phyloP scores from a whole-genome alignment of 768 basidiomycete genomes.

The Russula emetica region DNA sequence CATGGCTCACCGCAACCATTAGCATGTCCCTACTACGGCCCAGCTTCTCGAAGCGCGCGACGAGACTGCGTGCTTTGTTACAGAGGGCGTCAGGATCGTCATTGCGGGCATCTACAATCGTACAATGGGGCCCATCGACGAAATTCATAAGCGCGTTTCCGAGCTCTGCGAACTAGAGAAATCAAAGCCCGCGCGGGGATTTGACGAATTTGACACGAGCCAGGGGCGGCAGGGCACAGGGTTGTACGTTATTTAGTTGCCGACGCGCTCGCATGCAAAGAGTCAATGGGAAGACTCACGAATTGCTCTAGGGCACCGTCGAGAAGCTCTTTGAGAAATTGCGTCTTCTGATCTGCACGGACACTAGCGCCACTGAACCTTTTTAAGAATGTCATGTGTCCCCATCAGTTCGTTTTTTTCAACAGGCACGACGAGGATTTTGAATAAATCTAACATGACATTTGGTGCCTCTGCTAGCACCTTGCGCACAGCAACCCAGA shows the following conservation, averaged over 20 bases:
- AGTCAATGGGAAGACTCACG: slow-evolving; percentile 9
- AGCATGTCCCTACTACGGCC: slow-evolving; percentile 41
- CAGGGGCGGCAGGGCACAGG: not conserved
- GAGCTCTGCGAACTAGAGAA: slow-evolving; percentile 47
- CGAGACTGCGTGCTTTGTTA: slow-evolving; percentile 40
- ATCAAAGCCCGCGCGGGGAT: no score
- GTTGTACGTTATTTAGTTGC: slow-evolving; percentile 12
- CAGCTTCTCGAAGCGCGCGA: slow-evolving; percentile 40
- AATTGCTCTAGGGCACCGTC: slow-evolving; percentile 22
- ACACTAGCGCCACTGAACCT: slow-evolving; percentile 19
- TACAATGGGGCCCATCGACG: slow-evolving; percentile 45
- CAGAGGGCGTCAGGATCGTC: slow-evolving; percentile 41
- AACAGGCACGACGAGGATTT: slow-evolving; percentile 10
- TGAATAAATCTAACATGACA: slow-evolving; percentile 11
- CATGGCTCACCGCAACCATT: slow-evolving; percentile 46
- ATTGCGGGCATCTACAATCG: slow-evolving; percentile 48
- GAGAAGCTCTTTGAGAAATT: slow-evolving; percentile 15
- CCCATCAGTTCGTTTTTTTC: not conserved
- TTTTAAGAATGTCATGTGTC: slow-evolving; percentile 19
- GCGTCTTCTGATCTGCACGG: slow-evolving; percentile 17
- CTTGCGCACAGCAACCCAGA: slow-evolving; percentile 28
- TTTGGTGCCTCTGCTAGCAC: slow-evolving; percentile 21
- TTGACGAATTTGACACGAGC: no score
- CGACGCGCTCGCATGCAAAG: not conserved
- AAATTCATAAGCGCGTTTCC: slow-evolving; percentile 43